Evolutionary conservation across 2,329 filamentous ascomycete species (phyloP).

Genomic region (Tolypocladium guangdongense): DNA sequence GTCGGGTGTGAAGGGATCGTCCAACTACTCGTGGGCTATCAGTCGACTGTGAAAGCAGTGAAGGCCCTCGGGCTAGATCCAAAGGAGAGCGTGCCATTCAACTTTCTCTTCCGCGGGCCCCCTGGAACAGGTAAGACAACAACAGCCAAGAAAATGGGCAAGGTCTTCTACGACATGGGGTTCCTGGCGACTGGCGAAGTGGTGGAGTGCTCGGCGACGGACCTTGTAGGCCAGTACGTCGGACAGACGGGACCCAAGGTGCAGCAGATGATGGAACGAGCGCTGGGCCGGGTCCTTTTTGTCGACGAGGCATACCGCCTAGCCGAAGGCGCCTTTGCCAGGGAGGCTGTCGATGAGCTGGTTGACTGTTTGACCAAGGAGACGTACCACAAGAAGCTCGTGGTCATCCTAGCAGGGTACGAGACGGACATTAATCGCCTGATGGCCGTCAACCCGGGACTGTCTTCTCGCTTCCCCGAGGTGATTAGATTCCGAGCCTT

Average conservation of each 20-base stretch:
- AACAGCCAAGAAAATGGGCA: constrained; percentile 61
- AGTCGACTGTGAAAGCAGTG: constrained; percentile 38
- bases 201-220: constrained; percentile 54
- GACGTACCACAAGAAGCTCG: constrained; percentile 45
- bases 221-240: constrained; percentile 57
- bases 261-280: constrained; percentile 42
- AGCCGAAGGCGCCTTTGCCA: constrained; percentile 41
- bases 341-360: constrained; percentile 43
- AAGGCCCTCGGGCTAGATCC: constrained; percentile 13
- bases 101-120: constrained; percentile 55
- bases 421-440: constrained; percentile 54
- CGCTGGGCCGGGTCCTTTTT: constrained; percentile 56
- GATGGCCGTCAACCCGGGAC: constrained; percentile 48
- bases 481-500: constrained; percentile 38
- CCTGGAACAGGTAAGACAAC: constrained; percentile 66
- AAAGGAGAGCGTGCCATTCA: constrained; percentile 45
- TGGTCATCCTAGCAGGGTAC: constrained; percentile 62
- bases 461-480: constrained; percentile 56
- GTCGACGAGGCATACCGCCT: constrained; percentile 65
- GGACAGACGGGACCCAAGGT: constrained; percentile 63
- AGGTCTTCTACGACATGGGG: constrained; percentile 66
- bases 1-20: constrained; percentile 49
- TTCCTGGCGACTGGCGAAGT: constrained; percentile 51
- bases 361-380: constrained; percentile 43
- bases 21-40: constrained; percentile 31